Evolutionary conservation across 1,284 basidiomycete species (phyloP).

Genomic region (Grifola frondosa): DNA sequence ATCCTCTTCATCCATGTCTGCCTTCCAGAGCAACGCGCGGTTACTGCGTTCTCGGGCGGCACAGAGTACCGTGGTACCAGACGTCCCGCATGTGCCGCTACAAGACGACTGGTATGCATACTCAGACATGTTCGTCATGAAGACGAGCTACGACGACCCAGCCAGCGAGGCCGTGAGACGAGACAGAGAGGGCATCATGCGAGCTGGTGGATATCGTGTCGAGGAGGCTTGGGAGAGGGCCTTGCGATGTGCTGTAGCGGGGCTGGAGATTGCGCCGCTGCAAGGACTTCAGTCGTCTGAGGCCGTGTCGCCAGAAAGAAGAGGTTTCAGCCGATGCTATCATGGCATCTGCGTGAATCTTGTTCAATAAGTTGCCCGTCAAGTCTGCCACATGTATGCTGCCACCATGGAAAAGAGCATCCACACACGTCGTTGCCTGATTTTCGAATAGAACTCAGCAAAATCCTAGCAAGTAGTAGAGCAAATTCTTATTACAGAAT

Average conservation of each 20-base stretch:
- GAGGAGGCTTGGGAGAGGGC: conserved; percentile 88
- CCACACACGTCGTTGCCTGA: too few relatives aligned
- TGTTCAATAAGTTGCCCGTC: too few relatives aligned
- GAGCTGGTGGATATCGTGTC: conserved; percentile 81
- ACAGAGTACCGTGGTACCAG: conserved; percentile 60
- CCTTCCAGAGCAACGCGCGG: conserved; percentile 49
- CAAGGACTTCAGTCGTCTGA: conserved; percentile 19
- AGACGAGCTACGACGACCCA: conserved; percentile 64
- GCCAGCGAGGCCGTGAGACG: conserved; percentile 72
- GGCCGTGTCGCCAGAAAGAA: conserved; percentile 10
- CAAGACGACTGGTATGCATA: conserved; percentile 76
- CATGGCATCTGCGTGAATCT: conserved; percentile 39
- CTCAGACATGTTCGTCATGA: conserved; percentile 62
- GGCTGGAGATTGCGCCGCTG: conserved; percentile 59
- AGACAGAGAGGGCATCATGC: conserved; percentile 78
- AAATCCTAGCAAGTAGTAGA: too few relatives aligned
- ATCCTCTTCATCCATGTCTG: conserved; percentile 37
- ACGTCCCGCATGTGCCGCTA: conserved; percentile 73
- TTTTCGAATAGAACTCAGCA: too few relatives aligned
- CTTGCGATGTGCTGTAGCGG: conserved; percentile 73
- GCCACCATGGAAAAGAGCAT: too few relatives aligned
- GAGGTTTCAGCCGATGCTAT: conserved; percentile 31
- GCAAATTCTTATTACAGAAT: too few relatives aligned
- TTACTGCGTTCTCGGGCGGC: conserved; percentile 57
- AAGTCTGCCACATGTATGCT: too few relatives aligned